Percentiles rank a stretch among this genome's conserved stretches.
These are phyloP conservation scores for Immersiporthe knoxdaviesiana DNA, from an alignment of 2,329 filamentous ascomycete species.

Conservation along the genomic window DNA sequence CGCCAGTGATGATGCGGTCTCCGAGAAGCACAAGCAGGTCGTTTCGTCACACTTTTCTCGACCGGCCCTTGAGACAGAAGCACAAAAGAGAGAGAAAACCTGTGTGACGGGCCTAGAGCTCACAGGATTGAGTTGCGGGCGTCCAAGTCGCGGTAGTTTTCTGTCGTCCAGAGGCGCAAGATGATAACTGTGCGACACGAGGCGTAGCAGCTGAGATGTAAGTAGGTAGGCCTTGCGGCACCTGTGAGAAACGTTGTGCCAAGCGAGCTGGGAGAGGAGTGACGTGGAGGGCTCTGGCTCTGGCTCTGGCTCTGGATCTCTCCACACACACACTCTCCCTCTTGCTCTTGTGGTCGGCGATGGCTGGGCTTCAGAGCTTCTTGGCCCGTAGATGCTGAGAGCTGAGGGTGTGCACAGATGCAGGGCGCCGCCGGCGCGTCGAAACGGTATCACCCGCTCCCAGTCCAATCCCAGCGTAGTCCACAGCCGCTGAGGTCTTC, in stretches of 20 bases:
- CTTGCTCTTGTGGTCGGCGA: neutral
- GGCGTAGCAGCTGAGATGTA: neutral
- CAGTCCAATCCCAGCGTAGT: neutral
- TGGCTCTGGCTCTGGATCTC: no score
- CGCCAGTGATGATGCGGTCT: neutral
- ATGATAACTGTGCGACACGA: neutral
- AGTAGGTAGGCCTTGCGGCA: neutral
- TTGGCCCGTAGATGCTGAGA: neutral
- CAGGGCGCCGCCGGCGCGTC: neutral
- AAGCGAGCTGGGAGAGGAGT: neutral
- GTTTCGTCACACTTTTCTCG: neutral
- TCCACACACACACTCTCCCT: no score
- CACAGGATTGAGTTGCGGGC: no score
- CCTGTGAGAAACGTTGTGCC: neutral
- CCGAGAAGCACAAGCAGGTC: neutral
- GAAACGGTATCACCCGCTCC: constrained; percentile 1
- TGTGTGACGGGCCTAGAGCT: neutral
- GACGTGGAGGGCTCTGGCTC: neutral
- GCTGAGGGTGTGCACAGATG: neutral
- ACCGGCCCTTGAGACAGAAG: neutral
- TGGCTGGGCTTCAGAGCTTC: neutral
- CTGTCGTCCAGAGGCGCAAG: neutral
- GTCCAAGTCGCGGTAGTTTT: neutral
- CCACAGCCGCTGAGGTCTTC: neutral
- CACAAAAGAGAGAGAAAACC: neutral